Evolutionary conservation across 169 alveolate genomes (phyloP).

Genomic region (Eimeria necatrix): DNA sequence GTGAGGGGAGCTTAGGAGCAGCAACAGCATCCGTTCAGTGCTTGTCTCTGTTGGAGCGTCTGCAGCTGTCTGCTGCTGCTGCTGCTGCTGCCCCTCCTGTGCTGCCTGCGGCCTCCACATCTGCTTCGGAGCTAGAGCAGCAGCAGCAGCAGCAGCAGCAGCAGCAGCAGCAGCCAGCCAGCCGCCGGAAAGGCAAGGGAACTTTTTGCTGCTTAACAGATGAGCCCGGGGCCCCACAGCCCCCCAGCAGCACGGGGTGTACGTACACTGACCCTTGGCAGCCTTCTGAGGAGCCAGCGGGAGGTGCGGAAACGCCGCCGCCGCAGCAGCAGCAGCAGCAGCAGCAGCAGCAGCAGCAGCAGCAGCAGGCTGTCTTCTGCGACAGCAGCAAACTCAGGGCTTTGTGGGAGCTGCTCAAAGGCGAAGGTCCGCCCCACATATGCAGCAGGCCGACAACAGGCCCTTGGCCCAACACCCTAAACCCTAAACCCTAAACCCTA

Average conservation of each 20-base stretch:
- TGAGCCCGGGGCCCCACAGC: neutral
- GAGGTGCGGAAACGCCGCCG: neutral
- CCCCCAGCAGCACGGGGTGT: neutral
- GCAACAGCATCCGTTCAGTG: neutral
- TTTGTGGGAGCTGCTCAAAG: neutral
- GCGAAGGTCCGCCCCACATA: neutral
- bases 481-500: slow-evolving; percentile 24
- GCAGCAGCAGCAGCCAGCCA: neutral
- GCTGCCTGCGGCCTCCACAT: too few species aligned
- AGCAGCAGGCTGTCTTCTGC: neutral
- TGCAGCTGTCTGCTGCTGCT: neutral
- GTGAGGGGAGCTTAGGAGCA: neutral
- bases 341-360: too few species aligned
- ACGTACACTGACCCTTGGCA: neutral
- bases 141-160: neutral
- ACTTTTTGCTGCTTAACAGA: neutral
- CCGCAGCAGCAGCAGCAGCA: too few species aligned
- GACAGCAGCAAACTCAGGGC: neutral
- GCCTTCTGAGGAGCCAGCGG: neutral
- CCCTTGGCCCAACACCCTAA: too few species aligned
- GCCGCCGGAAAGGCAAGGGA: neutral
- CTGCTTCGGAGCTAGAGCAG: too few species aligned
- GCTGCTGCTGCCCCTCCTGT: neutral
- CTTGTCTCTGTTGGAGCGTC: neutral
- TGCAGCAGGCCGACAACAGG: too few species aligned